Percentiles rank a stretch among this genome's conserved stretches.
Conservation (phyloP, 148 eudicot genomes). For the Bassia scoparia region DNA sequence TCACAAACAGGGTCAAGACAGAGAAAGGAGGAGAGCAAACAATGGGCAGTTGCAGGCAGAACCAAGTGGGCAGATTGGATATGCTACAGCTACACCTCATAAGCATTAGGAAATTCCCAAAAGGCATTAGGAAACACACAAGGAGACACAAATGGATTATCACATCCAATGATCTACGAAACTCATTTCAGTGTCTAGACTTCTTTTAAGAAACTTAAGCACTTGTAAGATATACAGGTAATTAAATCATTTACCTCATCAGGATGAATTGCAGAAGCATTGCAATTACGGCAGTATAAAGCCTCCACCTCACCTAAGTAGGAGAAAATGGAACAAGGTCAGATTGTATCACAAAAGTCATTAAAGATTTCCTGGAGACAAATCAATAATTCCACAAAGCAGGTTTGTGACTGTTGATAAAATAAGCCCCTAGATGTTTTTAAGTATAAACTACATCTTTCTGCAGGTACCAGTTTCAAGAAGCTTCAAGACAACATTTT, state of each 20-base stretch:
- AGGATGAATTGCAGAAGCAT: conserved; percentile 98
- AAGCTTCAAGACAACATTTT: conserved; percentile 90
- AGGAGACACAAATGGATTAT: neutral
- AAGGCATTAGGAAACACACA: neutral
- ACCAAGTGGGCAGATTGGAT: neutral
- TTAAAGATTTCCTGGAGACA: neutral
- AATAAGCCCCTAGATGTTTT: neutral
- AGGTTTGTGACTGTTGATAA: neutral
- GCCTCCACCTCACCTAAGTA: conserved; percentile 89
- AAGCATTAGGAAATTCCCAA: neutral
- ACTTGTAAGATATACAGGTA: neutral
- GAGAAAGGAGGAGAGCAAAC: neutral
- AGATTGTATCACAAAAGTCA: neutral
- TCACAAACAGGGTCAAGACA: neutral
- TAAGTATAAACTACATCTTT: conserved; percentile 1
- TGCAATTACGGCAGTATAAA: conserved; percentile 88
- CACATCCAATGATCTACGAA: neutral
- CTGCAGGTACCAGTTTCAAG: conserved; percentile 78
- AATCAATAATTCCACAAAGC: neutral
- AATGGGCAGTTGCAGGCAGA: neutral
- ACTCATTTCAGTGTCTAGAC: neutral
- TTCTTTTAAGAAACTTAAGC: neutral
- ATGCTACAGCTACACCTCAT: neutral
- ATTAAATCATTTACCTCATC: conserved; percentile 65
- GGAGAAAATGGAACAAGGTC: conserved; percentile 16